A percentile compares a stretch with the other conserved stretches of the same genome.
Conservation (phyloP, 1,139 yeast genomes). For the Taphrina pruni region DNA sequence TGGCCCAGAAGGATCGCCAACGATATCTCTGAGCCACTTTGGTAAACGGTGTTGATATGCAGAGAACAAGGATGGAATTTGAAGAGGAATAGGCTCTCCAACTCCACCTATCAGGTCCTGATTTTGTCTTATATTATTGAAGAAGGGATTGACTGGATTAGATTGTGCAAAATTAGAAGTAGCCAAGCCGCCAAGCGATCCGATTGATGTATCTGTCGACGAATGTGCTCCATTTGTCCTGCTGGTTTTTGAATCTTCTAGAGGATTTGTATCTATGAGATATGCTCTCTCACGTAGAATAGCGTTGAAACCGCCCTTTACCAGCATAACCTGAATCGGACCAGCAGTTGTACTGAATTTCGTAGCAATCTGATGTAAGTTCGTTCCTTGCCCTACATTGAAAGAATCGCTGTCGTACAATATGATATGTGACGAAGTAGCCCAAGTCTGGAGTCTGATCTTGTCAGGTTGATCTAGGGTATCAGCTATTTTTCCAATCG, state of each 20-base stretch:
- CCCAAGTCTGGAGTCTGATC: conserved; percentile 48
- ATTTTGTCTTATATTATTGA: conserved; percentile 47
- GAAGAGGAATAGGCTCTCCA: conserved; percentile 45
- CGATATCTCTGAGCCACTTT: conserved; percentile 51
- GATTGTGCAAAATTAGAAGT: conserved; percentile 23
- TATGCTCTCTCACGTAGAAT: conserved; percentile 8
- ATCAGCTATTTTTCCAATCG: conserved; percentile 46
- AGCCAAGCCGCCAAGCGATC: conserved; percentile 19
- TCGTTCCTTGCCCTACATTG: conserved; percentile 38
- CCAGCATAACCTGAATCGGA: conserved; percentile 48
- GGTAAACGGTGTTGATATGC: conserved; percentile 48
- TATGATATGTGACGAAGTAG: conserved; percentile 53
- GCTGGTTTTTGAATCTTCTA: background rate
- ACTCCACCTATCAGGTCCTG: conserved; percentile 46
- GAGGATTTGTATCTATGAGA: background rate
- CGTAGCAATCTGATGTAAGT: conserved; percentile 44
- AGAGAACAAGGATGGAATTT: conserved; percentile 44
- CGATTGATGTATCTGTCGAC: conserved; percentile 1
- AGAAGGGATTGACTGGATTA: conserved; percentile 45
- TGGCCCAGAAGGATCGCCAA: conserved; percentile 49
- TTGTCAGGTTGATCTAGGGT: conserved; percentile 14
- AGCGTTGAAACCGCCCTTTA: conserved; percentile 49
- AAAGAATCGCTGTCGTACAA: conserved; percentile 57
- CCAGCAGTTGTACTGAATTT: conserved; percentile 49
- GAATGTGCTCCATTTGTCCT: background rate